phyloP scores from a whole-genome alignment of 257 asterid species.

The Solanum etuberosum region DNA sequence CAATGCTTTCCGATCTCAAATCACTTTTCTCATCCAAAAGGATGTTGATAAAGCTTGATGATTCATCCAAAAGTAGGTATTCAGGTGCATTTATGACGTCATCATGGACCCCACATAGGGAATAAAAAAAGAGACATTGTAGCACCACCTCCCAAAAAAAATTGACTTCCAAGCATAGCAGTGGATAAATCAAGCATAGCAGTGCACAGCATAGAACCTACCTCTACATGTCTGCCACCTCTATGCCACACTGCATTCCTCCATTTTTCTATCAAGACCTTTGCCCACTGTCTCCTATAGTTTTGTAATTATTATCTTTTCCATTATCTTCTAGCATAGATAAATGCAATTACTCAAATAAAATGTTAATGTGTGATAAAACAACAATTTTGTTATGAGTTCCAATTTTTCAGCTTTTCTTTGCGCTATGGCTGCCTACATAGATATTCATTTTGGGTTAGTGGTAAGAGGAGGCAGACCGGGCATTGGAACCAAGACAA shows the following conservation, averaged over 20 bases:
- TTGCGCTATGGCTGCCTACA: background rate
- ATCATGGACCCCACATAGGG: background rate
- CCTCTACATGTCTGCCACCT: background rate
- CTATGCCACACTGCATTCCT: background rate
- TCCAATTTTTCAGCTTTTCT: background rate
- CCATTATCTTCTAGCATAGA: background rate
- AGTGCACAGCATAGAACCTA: background rate
- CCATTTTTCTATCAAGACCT: background rate
- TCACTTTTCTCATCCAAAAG: background rate
- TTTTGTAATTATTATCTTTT: background rate
- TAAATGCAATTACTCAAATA: background rate
- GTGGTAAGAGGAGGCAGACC: background rate
- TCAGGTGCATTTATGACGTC: background rate
- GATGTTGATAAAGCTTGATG: background rate
- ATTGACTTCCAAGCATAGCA: background rate
- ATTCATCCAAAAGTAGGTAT: background rate
- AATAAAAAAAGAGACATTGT: background rate
- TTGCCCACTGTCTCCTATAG: background rate
- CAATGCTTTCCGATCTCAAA: background rate
- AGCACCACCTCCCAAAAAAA: background rate
- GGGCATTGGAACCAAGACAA: background rate
- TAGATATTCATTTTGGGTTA: background rate
- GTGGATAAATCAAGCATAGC: background rate
- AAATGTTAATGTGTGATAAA: background rate
- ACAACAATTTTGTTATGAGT: background rate